Base-by-base conservation (phyloP, 2,329 filamentous ascomycete genomes). In the Microdochium bolleyi region DNA sequence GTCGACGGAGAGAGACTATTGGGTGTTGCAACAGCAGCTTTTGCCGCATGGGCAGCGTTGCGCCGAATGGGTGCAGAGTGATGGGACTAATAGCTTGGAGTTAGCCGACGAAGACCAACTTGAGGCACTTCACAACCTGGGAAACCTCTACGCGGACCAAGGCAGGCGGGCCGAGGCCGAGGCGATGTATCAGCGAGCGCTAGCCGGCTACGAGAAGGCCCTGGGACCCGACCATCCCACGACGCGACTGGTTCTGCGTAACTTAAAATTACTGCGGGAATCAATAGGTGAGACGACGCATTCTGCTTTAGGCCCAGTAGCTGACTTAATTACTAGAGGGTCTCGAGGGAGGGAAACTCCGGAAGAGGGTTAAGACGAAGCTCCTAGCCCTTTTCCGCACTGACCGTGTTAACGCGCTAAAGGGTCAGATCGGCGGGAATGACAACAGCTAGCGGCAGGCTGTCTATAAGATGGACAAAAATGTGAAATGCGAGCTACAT, bases 1-100 rank as follows among this genome's bases (percentile, higher is more conserved):
- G 34, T 38, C 34, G 34, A 38, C 34, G 34, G 34, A 38, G 49
- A 50, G 49, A 50, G 21, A 37, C 13, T 37, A 21, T 22, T 50
- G 25, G 49, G 49, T 50, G 19, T 32, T 56, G 62, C 16, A 9
- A 19, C 24, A 53, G 53, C 22, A 52, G 57, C 34, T 53, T 55
- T 19, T 54, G 52, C 38, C 50, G 41, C 50, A 52, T 48, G 38
- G 38, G 19, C 32, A 27, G 14, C 24, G 22, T 50, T 60, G 24
- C 56, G 56, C 5, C 41, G 48, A 49, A 51, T 60, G 22, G 58
- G 57, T 53, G 38, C 19, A 50, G 30, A 37, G 49, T 37, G 25
- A 22, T 50, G 24, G 49, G 49, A 19, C 49, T 50, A 19, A 50
- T 50, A 50, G 44, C 19, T 48, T 48, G 22, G 24, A 10, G 24